These are phyloP conservation scores for Cytospora chrysosperma DNA, from an alignment of 2,329 filamentous ascomycete species.

Conservation along the genomic window DNA sequence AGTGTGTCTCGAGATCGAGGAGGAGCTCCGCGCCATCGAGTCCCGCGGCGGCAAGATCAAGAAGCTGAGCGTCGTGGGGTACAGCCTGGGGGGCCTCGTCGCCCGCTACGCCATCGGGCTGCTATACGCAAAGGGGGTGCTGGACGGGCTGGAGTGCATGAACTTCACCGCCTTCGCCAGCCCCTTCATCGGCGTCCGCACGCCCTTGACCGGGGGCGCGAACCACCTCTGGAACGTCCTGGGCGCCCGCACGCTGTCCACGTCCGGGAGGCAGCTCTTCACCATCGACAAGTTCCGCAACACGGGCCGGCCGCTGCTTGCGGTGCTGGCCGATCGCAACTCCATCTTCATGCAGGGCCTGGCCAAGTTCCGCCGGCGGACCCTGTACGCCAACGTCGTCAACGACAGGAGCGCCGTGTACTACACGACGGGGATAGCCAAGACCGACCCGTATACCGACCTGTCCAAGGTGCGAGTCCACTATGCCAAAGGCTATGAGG, in stretches of 20 bases:
- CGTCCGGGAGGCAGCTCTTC: conserved; percentile 84
- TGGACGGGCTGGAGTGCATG: conserved; percentile 77
- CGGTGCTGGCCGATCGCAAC: conserved; percentile 76
- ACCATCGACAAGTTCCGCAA: conserved; percentile 81
- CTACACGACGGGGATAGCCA: conserved; percentile 78
- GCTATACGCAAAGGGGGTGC: conserved; percentile 74
- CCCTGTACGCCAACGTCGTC: conserved; percentile 80
- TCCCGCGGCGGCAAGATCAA: conserved; percentile 67
- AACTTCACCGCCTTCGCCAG: conserved; percentile 94
- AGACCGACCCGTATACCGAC: conserved; percentile 74
- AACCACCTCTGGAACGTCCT: conserved; percentile 79
- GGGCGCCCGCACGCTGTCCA: conserved; percentile 76
- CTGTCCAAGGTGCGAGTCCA: conserved; percentile 67
- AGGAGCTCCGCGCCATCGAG: conserved; percentile 57
- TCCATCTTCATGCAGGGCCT: conserved; percentile 85
- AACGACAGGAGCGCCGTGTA: conserved; percentile 82
- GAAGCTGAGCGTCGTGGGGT: conserved; percentile 84
- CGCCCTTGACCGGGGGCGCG: conserved; percentile 64
- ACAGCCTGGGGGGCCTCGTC: conserved; percentile 85
- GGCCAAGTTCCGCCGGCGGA: conserved; percentile 70
- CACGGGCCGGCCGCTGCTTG: conserved; percentile 76
- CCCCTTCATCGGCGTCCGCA: conserved; percentile 75
- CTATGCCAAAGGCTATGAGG: conserved; percentile 70
- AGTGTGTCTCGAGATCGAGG: conserved; percentile 65
- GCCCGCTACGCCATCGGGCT: conserved; percentile 84